Evolutionary conservation across 345 rosid genomes (phyloP).

Genomic region (Geranium brycei): DNA sequence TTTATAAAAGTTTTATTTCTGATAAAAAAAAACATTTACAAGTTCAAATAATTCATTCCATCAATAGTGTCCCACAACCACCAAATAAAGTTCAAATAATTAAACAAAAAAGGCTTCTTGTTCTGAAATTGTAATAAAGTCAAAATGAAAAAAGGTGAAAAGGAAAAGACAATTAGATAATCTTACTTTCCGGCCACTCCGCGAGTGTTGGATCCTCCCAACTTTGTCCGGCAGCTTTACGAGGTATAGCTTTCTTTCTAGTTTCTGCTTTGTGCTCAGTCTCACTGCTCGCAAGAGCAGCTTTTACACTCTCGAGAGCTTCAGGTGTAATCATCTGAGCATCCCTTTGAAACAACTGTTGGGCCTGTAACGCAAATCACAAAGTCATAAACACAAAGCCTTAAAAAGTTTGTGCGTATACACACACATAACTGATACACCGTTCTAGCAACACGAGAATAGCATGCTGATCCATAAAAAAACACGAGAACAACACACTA

Average conservation of each 20-base stretch:
- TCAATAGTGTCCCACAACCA: no score
- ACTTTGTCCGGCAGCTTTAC: conserved; percentile 90
- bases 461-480: no score
- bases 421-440: conserved; percentile 7
- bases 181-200: conserved; percentile 96
- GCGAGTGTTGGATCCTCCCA: conserved; percentile 99
- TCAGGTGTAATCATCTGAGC: conserved; percentile 90
- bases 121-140: background rate
- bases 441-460: no score
- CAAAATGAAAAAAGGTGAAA: background rate
- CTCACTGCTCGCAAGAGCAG: conserved; percentile 88
- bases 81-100: no score
- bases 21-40: no score
- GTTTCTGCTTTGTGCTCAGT: conserved; percentile 88
- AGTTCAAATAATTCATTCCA: no score
- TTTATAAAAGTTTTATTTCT: no score
- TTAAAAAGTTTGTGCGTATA: background rate
- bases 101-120: background rate
- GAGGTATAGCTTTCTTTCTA: conserved; percentile 85
- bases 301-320: conserved; percentile 89
- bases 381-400: background rate
- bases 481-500: no score
- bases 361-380: conserved; percentile 37
- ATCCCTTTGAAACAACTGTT: conserved; percentile 87
- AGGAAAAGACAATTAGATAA: background rate